Evolutionary conservation across 1,139 yeast species (phyloP).

Genomic region (Nakaseomyces glabratus): DNA sequence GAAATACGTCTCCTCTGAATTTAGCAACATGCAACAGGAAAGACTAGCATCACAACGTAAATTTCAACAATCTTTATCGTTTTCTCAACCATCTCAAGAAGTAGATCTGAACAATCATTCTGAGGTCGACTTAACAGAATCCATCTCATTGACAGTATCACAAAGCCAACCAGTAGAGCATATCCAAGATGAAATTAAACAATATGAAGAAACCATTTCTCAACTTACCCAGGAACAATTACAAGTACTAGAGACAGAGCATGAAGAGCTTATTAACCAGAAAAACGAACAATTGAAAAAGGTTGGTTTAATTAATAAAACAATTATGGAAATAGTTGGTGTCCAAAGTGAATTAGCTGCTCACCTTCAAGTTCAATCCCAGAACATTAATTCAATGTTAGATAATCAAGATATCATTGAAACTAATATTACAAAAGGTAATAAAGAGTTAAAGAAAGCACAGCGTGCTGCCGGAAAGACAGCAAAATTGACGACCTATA

Average conservation of each 20-base stretch:
- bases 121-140: conserved; percentile 15
- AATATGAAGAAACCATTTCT: conserved; percentile 28
- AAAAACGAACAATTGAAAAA: conserved; percentile 61
- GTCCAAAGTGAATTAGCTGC: conserved; percentile 69
- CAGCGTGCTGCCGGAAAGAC: conserved; percentile 61
- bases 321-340: conserved; percentile 72
- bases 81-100: background rate
- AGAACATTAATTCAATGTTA: conserved; percentile 55
- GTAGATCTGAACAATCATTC: conserved; percentile 16
- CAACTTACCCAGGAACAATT: conserved; percentile 51
- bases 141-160: conserved; percentile 17
- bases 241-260: conserved; percentile 63
- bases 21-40: conserved; percentile 27
- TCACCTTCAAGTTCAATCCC: conserved; percentile 69
- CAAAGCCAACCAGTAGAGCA: conserved; percentile 22
- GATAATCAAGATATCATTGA: conserved; percentile 67
- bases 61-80: conserved; percentile 14
- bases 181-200: conserved; percentile 29
- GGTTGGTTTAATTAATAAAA: conserved; percentile 61
- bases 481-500: conserved; percentile 53
- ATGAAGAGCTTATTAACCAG: conserved; percentile 51
- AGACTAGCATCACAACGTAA: conserved; percentile 22
- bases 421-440: conserved; percentile 63
- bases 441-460: conserved; percentile 62
- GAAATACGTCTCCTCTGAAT: conserved; percentile 19